Evolutionary conservation across 345 rosid species (phyloP).

Genomic region (Syzygium aromaticum): DNA sequence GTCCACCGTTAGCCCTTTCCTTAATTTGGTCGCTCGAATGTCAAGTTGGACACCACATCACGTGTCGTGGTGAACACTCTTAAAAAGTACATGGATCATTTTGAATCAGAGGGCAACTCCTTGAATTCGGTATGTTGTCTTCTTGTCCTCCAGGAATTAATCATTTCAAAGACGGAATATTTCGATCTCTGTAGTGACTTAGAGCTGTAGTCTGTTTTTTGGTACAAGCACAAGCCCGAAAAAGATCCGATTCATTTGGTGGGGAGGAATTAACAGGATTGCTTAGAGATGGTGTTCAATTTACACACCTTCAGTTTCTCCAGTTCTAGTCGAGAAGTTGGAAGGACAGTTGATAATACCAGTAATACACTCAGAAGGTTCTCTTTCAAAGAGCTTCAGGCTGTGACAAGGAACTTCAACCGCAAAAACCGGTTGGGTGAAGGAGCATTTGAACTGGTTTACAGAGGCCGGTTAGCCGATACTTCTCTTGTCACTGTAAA

Average conservation of each 20-base stretch:
- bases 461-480: neutral
- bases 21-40: too few relatives aligned
- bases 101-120: neutral
- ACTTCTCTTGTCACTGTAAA: neutral
- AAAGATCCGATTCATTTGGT: neutral
- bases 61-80: too few relatives aligned
- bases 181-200: neutral
- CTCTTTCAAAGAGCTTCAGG: neutral
- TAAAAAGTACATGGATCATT: too few relatives aligned
- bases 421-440: rapidly evolving
- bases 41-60: too few relatives aligned
- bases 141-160: neutral
- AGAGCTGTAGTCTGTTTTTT: neutral
- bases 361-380: neutral
- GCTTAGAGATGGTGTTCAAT: neutral
- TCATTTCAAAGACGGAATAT: neutral
- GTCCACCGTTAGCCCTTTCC: too few relatives aligned
- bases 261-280: neutral
- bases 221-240: neutral
- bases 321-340: neutral
- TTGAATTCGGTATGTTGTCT: neutral
- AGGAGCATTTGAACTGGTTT: neutral
- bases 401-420: neutral
- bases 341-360: neutral
- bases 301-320: neutral